phyloP scores from a whole-genome alignment of 495 filamentous ascomycete species.

The Tuber brumale region DNA sequence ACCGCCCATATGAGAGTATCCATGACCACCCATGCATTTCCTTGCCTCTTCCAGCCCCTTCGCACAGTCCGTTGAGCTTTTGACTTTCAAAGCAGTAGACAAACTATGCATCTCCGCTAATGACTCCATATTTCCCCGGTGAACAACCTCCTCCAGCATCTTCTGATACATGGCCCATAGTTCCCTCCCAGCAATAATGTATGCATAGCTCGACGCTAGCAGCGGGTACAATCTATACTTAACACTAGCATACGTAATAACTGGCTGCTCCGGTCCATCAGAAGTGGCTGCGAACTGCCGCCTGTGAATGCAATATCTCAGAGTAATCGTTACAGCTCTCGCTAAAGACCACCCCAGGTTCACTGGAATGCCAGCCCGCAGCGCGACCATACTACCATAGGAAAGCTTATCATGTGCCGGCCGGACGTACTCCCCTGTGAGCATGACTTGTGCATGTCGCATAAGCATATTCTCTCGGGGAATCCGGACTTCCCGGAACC shows the following conservation, averaged over 20 bases:
- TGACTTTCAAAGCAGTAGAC: constrained; percentile 65
- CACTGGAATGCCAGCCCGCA: constrained; percentile 64
- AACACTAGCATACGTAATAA: constrained; percentile 72
- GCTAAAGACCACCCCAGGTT: constrained; percentile 61
- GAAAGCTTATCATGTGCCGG: constrained; percentile 59
- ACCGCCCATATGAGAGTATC: constrained; percentile 62
- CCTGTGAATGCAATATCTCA: constrained; percentile 60
- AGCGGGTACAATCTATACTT: constrained; percentile 63
- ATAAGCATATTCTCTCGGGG: constrained; percentile 65
- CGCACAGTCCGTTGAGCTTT: constrained; percentile 60
- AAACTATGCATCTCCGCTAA: constrained; percentile 68
- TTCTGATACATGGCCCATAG: constrained; percentile 59
- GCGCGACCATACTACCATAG: constrained; percentile 67
- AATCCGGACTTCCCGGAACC: constrained; percentile 64
- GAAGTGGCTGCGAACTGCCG: constrained; percentile 55
- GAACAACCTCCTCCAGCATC: constrained; percentile 52
- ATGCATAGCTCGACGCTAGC: constrained; percentile 64
- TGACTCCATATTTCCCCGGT: constrained; percentile 48
- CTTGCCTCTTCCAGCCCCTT: constrained; percentile 66
- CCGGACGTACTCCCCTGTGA: constrained; percentile 55
- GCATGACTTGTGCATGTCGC: constrained; percentile 57
- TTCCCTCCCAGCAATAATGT: constrained; percentile 65
- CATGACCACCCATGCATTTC: constrained; percentile 67
- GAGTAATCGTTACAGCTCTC: constrained; percentile 67
- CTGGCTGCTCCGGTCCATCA: constrained; percentile 53